Conservation (phyloP, 1,284 basidiomycete species). For the Fomitopsis betulina region DNA sequence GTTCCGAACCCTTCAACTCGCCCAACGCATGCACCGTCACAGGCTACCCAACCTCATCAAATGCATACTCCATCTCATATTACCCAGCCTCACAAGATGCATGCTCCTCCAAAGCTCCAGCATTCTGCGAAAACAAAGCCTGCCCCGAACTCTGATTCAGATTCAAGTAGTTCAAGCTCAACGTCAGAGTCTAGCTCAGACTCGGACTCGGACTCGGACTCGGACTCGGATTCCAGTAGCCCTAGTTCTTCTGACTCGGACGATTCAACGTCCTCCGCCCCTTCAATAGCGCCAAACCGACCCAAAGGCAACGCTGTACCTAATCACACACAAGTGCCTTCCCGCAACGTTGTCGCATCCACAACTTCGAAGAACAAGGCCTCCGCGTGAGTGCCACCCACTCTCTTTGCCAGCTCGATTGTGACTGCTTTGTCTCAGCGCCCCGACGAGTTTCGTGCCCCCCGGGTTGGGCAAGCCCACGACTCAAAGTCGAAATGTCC, state of each 20-base stretch:
- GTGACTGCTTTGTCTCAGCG: not conserved
- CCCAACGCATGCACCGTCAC: not conserved
- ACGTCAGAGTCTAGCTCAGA: not conserved
- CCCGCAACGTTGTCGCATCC: not conserved
- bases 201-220: constrained; percentile 19
- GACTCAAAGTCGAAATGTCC: constrained; percentile 64
- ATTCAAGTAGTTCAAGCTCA: constrained; percentile 1
- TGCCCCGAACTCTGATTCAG: not conserved
- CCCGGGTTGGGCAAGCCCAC: constrained; percentile 62
- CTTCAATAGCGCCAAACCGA: not conserved
- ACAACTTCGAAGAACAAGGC: not conserved
- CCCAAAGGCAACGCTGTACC: not conserved
- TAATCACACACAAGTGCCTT: not conserved
- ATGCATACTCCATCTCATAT: too few species aligned
- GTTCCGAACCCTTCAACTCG: not conserved
- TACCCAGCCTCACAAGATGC: not conserved
- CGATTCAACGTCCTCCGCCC: not conserved
- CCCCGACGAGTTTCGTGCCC: constrained; percentile 34
- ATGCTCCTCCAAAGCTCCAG: not conserved
- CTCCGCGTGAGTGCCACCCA: not conserved
- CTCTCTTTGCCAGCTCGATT: not conserved
- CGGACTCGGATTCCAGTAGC: constrained; percentile 8
- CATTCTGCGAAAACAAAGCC: not conserved
- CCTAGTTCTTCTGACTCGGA: not conserved
- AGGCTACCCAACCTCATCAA: not conserved